Base-by-base conservation (phyloP, 129 eudicot genomes). In the Artemisia tridentata region DNA sequence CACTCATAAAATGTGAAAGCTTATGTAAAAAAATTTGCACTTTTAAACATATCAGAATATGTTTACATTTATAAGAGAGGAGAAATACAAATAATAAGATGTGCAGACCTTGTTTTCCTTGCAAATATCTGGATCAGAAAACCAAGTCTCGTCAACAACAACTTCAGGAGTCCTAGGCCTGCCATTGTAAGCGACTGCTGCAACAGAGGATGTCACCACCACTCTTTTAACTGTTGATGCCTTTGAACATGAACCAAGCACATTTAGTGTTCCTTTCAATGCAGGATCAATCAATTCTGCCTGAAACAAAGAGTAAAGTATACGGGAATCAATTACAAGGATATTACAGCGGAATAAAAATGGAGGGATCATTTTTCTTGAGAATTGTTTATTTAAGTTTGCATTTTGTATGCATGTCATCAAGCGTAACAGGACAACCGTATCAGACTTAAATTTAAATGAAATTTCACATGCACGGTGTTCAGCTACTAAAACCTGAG, bases 211-310 rank as follows among this genome's bases (percentile, higher is more conserved):
- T 10, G 95, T 91, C 73, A 91, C 56, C n/a, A 91, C 90, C 54
- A 86, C 98, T 77, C 86, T 84, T 78, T 80, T 92, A 13, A 92
- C 77, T 11, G 91, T 71, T 34, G 95, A 75, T 23, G 84, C 53
- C 69, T 81, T 88, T 25, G 83, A 74, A 80, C 93, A 86, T 47
- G 98, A 79, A 20, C 66, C 74, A 45, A 92, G 96, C 67, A 92
- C 98, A 68, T 92, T 92, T 8, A 92, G 81, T 17, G 98, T 92
- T 50, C 98, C 98, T 78, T 92, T 92, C 9, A 92, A 48, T 0
- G 95, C 96, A n/a, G 98, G 98, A 58, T 86, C 95, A 74, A 92
- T 75, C 80, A 92, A 55, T 48, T 88, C 95, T 18, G 84, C 79
- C 97, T 90, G 86, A 47, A 58, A 80, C 50, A 68, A 81, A 16